A percentile compares a stretch with the other conserved stretches of the same genome.
Conservation (phyloP, 169 alveolate species). For the Pseudocohnilembus persalinus region DNA sequence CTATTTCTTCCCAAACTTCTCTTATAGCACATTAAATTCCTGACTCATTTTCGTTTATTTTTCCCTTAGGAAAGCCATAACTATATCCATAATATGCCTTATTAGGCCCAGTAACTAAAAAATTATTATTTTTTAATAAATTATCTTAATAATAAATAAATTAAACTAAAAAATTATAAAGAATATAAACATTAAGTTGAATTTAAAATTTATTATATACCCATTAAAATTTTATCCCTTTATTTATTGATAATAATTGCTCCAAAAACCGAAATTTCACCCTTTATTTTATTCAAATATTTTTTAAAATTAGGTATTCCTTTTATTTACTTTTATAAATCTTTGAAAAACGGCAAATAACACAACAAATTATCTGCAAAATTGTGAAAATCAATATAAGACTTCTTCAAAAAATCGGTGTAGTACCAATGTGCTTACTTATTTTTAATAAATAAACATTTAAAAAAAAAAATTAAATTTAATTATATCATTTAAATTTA, state of each 20-base stretch:
- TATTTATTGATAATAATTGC: background rate
- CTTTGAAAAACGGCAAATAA: background rate
- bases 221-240: background rate
- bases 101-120: too few species aligned
- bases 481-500: too few species aligned
- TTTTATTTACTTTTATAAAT: background rate
- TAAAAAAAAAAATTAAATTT: too few species aligned
- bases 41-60: slow-evolving; percentile 55
- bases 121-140: too few species aligned
- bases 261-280: background rate
- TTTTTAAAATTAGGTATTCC: background rate
- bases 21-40: slow-evolving; percentile 61
- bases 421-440: background rate
- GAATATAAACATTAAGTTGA: too few species aligned
- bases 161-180: too few species aligned
- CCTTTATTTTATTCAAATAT: too few species aligned
- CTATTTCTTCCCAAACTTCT: slow-evolving; percentile 63
- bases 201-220: background rate
- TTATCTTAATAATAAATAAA: too few species aligned
- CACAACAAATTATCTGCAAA: background rate
- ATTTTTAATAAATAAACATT: too few species aligned
- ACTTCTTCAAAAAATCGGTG: background rate
- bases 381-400: background rate
- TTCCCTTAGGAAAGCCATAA: slow-evolving; percentile 61
- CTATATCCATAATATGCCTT: too few species aligned